phyloP scores from a whole-genome alignment of 1,284 basidiomycete genomes.

The Marasmius sp. region DNA sequence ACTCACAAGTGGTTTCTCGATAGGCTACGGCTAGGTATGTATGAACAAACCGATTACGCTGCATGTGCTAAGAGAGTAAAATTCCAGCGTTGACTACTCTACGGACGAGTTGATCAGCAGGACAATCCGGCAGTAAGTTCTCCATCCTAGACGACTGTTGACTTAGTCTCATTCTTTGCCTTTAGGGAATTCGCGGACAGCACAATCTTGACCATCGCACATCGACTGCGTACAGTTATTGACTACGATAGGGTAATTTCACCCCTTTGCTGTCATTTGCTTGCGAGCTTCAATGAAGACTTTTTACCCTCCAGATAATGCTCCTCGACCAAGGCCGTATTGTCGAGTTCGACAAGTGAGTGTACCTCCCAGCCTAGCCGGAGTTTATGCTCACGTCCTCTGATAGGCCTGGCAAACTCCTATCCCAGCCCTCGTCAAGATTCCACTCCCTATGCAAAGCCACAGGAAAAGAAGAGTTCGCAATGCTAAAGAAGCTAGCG shows the following conservation, averaged over 20 bases:
- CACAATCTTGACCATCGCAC: conserved; percentile 72
- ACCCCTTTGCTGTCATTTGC: not conserved
- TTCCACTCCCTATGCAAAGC: conserved; percentile 83
- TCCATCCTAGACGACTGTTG: not conserved
- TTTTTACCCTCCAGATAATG: conserved; percentile 58
- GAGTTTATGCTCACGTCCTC: not conserved
- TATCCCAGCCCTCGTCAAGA: conserved; percentile 63
- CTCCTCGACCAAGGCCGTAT: conserved; percentile 86
- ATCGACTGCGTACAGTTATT: conserved; percentile 68
- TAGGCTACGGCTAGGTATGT: conserved; percentile 66
- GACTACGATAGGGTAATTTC: conserved; percentile 60
- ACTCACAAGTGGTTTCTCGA: not conserved
- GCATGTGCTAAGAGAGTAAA: conserved; percentile 5
- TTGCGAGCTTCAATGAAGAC: not conserved
- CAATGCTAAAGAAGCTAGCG: conserved; percentile 68
- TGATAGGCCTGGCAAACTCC: conserved; percentile 62
- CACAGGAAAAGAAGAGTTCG: conserved; percentile 79
- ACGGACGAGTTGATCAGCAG: conserved; percentile 74
- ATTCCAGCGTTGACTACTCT: conserved; percentile 69
- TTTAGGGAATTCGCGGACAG: conserved; percentile 60
- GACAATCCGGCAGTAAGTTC: conserved; percentile 68
- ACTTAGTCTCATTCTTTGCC: conserved; percentile 6
- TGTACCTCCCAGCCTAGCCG: not conserved
- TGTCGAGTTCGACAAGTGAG: conserved; percentile 72
- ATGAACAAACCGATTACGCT: conserved; percentile 11